Base-by-base conservation (phyloP, 441 rosid species). In the Dalechampia spathulata region DNA sequence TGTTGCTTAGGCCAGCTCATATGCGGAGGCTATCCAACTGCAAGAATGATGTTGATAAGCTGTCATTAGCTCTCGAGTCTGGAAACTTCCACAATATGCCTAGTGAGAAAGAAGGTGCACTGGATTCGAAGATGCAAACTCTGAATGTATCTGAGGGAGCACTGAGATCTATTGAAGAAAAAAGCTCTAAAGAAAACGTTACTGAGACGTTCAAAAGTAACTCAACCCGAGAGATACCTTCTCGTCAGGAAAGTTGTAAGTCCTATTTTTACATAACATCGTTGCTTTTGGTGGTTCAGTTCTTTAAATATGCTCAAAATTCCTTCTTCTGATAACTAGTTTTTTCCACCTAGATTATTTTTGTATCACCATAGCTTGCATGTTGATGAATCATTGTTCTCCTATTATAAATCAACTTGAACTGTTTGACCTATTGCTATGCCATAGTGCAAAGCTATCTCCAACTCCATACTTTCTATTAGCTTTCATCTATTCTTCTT, bases 1-100 rank as follows among this genome's bases (percentile, higher is more conserved):
- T 85, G 97, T 67, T 85, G 77, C 86, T 83, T 23, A 80, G 80
- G 75, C 99, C 99, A 63, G 87, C 90, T 75, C 86, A 83, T 71
- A 58, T 69, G 22, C 80, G 85, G 66, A 83, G 69, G 73, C 81
- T 72, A 22, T 82, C 86, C 44, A 61, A 59, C 66, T 69, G 64
- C 75, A 90, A 70, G 73, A 64, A 50, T 60, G 97, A 87, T 37
- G 56, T 78, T n/a, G 77, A 85, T 53, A 76, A 71, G 65, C 67
- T 72, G 40, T 66, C 82, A 28, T 58, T 21, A 19, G 57, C 72
- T 68, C 68, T 72, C 53, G 87, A 78, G 17, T 71, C 73, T 27
- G 77, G 55, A 66, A 68, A 60, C 58, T 40, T 67, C 50, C 43
- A 55, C 64, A 60, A 49, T 30, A 40, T 25, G 55, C 51, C 61